Evolutionary conservation across 148 eudicot species (phyloP).

Genomic region (Arctostaphylos glauca): DNA sequence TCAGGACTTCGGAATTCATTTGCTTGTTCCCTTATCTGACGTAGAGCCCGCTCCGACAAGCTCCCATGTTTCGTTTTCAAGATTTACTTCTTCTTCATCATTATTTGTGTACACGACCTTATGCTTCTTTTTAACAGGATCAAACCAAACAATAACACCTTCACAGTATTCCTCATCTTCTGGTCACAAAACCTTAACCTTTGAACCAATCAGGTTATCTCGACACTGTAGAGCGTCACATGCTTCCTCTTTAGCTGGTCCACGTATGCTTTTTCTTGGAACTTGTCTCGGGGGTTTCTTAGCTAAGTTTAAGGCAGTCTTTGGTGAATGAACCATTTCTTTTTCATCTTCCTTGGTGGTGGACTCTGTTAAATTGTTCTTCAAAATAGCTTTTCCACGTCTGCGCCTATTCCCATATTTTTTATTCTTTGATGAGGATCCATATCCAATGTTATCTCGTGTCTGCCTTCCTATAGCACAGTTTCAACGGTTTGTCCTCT

Average conservation of each 20-base stretch:
- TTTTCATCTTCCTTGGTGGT: conserved; percentile 37
- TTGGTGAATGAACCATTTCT: conserved; percentile 41
- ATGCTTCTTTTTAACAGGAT: conserved; percentile 48
- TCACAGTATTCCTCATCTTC: conserved; percentile 60
- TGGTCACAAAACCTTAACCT: conserved; percentile 85
- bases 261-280: conserved; percentile 63
- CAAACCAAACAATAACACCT: conserved; percentile 56
- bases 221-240: conserved; percentile 34
- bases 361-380: conserved; percentile 30
- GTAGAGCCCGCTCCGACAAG: conserved; percentile 21
- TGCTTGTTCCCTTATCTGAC: conserved; percentile 42
- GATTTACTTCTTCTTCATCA: conserved; percentile 55
- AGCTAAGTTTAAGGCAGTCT: conserved; percentile 38
- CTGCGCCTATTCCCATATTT: conserved; percentile 30
- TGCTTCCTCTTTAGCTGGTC: conserved; percentile 20
- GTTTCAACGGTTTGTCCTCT: conserved; percentile 33
- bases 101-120: conserved; percentile 67
- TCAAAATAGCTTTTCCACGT: conserved; percentile 32
- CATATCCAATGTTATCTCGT: conserved; percentile 19
- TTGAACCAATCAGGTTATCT: conserved; percentile 48
- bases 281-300: conserved; percentile 42
- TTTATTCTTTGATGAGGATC: conserved; percentile 31
- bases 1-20: conserved; percentile 46
- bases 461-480: conserved; percentile 39
- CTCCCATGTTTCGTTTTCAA: conserved; percentile 53